These are phyloP conservation scores for Breviolum minutum DNA, from an alignment of 73 alveolate species.

Conservation along the genomic window DNA sequence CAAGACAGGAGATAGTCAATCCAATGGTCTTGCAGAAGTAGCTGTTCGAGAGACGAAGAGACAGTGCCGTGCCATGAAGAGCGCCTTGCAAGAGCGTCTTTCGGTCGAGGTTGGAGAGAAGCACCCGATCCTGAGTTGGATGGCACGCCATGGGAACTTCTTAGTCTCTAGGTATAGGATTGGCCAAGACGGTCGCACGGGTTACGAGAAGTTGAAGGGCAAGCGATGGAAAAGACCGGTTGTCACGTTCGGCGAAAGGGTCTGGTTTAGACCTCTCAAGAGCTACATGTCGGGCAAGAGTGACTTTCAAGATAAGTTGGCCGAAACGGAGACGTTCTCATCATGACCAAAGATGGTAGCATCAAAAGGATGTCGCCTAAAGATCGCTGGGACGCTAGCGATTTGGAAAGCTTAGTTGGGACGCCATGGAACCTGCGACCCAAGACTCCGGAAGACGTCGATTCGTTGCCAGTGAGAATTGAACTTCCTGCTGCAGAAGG, in stretches of 20 bases:
- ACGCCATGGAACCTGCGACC: constrained; percentile 16
- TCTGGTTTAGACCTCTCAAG: not conserved
- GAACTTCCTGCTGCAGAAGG: not conserved
- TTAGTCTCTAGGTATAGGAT: not conserved
- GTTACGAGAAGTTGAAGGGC: not conserved
- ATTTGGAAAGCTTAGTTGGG: not conserved
- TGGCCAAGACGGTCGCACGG: not conserved
- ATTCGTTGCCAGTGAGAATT: not conserved
- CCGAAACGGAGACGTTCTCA: not conserved
- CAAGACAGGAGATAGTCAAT: not conserved
- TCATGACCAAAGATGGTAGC: not conserved
- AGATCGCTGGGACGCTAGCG: not conserved
- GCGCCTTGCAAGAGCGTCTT: constrained; percentile 1
- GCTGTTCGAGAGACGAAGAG: not conserved
- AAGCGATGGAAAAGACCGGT: not conserved
- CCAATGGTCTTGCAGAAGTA: not conserved
- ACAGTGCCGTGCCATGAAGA: not conserved
- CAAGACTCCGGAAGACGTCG: not conserved
- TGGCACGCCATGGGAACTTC: not conserved
- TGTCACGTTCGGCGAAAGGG: constrained; percentile 14
- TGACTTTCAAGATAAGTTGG: not conserved
- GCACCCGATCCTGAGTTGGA: constrained; percentile 24
- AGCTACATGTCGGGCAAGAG: not conserved
- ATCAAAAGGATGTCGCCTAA: not conserved
- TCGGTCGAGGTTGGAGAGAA: not conserved